Evolutionary conservation across 1,284 basidiomycete species (phyloP), one percentile per base, ranked within the genome.

Genomic region (Ustilago trichophora): DNA sequence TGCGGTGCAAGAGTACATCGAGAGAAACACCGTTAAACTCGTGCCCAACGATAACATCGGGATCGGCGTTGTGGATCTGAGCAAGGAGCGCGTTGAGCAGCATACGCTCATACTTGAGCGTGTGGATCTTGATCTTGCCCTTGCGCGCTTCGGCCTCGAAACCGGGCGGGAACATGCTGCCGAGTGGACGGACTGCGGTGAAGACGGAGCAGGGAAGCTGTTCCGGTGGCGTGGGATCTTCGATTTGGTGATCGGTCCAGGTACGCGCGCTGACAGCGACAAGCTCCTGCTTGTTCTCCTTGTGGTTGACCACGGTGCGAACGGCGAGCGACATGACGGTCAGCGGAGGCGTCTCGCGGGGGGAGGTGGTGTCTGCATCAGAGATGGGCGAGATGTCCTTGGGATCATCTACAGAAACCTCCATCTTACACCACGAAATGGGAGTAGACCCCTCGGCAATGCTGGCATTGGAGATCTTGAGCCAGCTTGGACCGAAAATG

Each of bases 401-500:
- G 2, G 93, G 93, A 74, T 93, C 87, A 12, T 87, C 83, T 11
- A 94, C 89, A 0, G 87, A 88, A n/a, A 88, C 90, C 83, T 98
- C 95, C 22, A 96, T 84, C 84, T 96, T 95, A 48, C 71, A 73
- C 76, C 77, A 79, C 19, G 72, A 75, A 48, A 77, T 54, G 16
- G 74, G 69, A 24, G 72, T 62, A 37, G 72, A 51, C 25, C 65
- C 69, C 19, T 53, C 60, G 11, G 56, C 48, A 91, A 94, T 16
- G 90, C 75, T 88, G 89, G 18, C 92, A 83, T 38, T 86, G 83
- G 11, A 89, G 67, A 99, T 86, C 58, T 90, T 87, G 44, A 99
- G 85, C 96, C 95, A 98, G 81, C 96, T 98, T 0, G 96, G 94
- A 3, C 96, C 96, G 92, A 97, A 98, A 67, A 98, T 97, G 83